A percentile compares a stretch with the other conserved stretches of the same genome.
Evolutionary conservation across 2,329 filamentous ascomycete genomes (phyloP).

Genomic region (Didymella lethalis): DNA sequence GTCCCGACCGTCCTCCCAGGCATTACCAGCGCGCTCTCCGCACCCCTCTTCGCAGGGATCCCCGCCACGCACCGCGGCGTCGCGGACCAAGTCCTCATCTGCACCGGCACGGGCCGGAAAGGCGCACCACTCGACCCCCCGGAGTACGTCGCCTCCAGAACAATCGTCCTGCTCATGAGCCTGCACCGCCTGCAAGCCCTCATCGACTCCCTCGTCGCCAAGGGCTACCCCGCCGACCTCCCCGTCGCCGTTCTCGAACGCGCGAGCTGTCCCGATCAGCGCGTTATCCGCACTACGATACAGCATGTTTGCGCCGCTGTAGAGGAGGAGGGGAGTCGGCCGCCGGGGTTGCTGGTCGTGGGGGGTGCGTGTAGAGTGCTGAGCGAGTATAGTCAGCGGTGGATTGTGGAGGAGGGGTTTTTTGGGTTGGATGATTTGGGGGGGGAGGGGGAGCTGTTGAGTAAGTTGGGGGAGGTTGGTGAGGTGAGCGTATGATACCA

Average conservation of each 20-base stretch:
- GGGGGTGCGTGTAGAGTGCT: constrained; percentile 84
- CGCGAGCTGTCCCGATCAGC: constrained; percentile 91
- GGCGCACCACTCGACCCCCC: constrained; percentile 84
- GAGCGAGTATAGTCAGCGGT: constrained; percentile 68
- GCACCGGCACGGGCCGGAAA: constrained; percentile 93
- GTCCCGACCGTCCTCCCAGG: constrained; percentile 81
- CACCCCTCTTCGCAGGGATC: constrained; percentile 86
- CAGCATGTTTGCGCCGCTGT: constrained; percentile 81
- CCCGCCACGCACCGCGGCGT: constrained; percentile 89
- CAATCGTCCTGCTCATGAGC: constrained; percentile 94
- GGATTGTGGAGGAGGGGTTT: constrained; percentile 90
- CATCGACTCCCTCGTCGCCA: constrained; percentile 67
- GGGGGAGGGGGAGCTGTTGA: constrained; percentile 34
- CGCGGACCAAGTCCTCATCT: constrained; percentile 92
- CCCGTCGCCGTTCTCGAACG: constrained; percentile 93
- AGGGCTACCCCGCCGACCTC: constrained; percentile 74
- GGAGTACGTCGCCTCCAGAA: constrained; percentile 76
- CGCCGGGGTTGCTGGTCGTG: constrained; percentile 86
- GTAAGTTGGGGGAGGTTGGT: constrained; percentile 25
- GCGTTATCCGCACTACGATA: constrained; percentile 88
- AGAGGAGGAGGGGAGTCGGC: constrained; percentile 86
- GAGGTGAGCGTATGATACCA: constrained; percentile 17
- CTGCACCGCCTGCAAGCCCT: constrained; percentile 82
- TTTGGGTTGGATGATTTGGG: constrained; percentile 67
- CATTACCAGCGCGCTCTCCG: constrained; percentile 86